Evolutionary conservation across 2,329 filamentous ascomycete genomes (phyloP), one percentile per base, ranked within the genome.

Genomic region (Sporothrix luriei): DNA sequence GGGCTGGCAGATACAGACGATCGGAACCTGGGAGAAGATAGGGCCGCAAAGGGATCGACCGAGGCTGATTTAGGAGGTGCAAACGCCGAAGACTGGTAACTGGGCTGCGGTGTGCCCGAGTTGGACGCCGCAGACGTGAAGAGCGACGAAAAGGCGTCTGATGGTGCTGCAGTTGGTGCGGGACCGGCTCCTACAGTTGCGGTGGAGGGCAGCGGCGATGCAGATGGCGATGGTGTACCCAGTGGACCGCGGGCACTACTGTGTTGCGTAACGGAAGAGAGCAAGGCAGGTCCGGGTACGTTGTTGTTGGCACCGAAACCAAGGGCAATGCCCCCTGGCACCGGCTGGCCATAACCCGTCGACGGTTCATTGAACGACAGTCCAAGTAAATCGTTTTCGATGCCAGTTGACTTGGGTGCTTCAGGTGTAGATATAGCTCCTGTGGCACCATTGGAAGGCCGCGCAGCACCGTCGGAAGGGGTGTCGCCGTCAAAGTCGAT

Each of bases 321-420:
- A 21, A 98, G 84, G 4, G 93, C 90, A 73, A 98, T 97, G 66
- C 90, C 90, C 61, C 94, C 94, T 3, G 6, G 89, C 88, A 38
- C 11, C 4, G 51, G 52, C 76, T 91, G 88, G 14, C 91, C 90
- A 76, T 89, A 94, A 69, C 80, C 84, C 72, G 78, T 78, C 4
- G 85, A 84, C 4, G 72, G 69, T 70, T 91, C 89, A 64, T 88
- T 88, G 76, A 99, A 87, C 52, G 93, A 96, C 55, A 99, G 82
- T 0, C 95, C 95, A 4, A 99, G 84, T 9, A 99, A 83, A 77
- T 99, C 95, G 77, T 96, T 94, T 76, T 97, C 94, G 26, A 98
- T 79, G 16, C 91, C 89, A 68, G 87, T 88, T 0, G 87, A 81
- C 70, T 87, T 85, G 16, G 82, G 78, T 26, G 81, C 80, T 40